Percentiles rank a stretch among this genome's conserved stretches.
phyloP scores from a whole-genome alignment of 75 land plant species.

The Selaginella moellendorffii region DNA sequence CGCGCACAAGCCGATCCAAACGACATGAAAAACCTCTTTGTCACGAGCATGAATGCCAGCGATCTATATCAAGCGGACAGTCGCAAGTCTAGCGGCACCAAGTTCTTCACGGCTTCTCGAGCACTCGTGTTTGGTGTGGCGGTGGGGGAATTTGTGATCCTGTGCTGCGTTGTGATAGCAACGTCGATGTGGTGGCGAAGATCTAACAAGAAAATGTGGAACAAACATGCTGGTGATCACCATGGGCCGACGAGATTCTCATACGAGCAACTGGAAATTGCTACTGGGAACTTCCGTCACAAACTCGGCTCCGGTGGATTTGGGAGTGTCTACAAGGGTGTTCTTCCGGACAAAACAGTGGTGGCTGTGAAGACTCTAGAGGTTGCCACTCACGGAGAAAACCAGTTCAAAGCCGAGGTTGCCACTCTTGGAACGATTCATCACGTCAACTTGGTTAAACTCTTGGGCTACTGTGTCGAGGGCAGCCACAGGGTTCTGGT shows the following conservation, averaged over 20 bases:
- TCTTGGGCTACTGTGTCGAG: slow-evolving; percentile 7
- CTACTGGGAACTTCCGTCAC: not conserved
- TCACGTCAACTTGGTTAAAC: not conserved
- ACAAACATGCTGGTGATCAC: too few relatives aligned
- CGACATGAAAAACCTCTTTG: not conserved
- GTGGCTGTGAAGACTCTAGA: slow-evolving; percentile 7
- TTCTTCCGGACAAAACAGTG: not conserved
- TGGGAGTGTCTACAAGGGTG: not conserved
- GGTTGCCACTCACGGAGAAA: not conserved
- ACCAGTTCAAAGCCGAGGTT: not conserved
- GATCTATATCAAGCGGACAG: not conserved
- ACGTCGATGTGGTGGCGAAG: not conserved
- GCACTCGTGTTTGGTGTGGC: not conserved
- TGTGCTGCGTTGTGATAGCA: not conserved
- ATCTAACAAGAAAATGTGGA: not conserved
- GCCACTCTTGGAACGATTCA: not conserved
- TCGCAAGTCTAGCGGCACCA: not conserved
- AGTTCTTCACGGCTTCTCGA: not conserved
- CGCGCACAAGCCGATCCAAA: too few relatives aligned
- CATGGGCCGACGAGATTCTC: not conserved
- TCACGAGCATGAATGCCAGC: not conserved
- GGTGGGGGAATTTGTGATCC: not conserved
- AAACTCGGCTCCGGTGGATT: slow-evolving; percentile 1
- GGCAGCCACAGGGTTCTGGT: not conserved
- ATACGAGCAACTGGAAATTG: slow-evolving; percentile 1